These are phyloP conservation scores for Ganoderma lucidum DNA, from an alignment of 1,284 basidiomycete species.

Conservation along the genomic window DNA sequence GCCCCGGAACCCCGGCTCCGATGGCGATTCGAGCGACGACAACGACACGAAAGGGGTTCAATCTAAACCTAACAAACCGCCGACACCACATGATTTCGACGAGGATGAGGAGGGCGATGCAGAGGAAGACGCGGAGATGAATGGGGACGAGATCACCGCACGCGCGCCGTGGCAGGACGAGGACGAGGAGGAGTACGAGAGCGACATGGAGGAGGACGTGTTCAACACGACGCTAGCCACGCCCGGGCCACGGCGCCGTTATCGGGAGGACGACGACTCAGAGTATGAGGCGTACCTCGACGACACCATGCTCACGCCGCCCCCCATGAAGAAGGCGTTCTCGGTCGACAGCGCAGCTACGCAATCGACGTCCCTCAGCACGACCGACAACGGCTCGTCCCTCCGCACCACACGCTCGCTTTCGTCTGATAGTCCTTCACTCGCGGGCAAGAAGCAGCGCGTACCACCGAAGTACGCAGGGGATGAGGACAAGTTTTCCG, in stretches of 20 bases:
- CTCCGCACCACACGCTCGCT: slow-evolving; percentile 54
- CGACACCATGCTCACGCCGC: slow-evolving; percentile 39
- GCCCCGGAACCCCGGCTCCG: slow-evolving; percentile 63
- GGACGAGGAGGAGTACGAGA: slow-evolving; percentile 61
- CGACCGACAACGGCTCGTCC: slow-evolving; percentile 53
- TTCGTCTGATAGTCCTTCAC: slow-evolving; percentile 31
- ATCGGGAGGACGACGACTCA: slow-evolving; percentile 45
- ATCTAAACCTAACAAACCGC: slow-evolving; percentile 14
- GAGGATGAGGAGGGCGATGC: slow-evolving; percentile 33
- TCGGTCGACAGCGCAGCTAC: slow-evolving; percentile 44
- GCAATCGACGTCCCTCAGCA: slow-evolving; percentile 53
- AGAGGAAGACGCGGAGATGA: slow-evolving; percentile 36
- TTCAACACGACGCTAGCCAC: slow-evolving; percentile 74
- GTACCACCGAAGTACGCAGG: slow-evolving; percentile 32
- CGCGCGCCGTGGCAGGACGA: slow-evolving; percentile 46
- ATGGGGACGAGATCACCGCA: slow-evolving; percentile 36
- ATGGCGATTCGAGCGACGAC: slow-evolving; percentile 65
- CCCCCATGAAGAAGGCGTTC: slow-evolving; percentile 21
- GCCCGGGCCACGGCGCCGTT: slow-evolving; percentile 45
- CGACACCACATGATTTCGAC: slow-evolving; percentile 39
- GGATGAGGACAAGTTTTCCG: slow-evolving; percentile 25
- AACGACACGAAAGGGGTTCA: slow-evolving; percentile 41
- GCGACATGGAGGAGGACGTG: slow-evolving; percentile 51
- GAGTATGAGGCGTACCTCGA: slow-evolving; percentile 57
- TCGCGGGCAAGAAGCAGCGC: slow-evolving; percentile 40